Percentiles rank a stretch among this genome's conserved stretches.
Evolutionary conservation across 2,329 filamentous ascomycete species (phyloP).

Genomic region (Colletotrichum simmondsii): DNA sequence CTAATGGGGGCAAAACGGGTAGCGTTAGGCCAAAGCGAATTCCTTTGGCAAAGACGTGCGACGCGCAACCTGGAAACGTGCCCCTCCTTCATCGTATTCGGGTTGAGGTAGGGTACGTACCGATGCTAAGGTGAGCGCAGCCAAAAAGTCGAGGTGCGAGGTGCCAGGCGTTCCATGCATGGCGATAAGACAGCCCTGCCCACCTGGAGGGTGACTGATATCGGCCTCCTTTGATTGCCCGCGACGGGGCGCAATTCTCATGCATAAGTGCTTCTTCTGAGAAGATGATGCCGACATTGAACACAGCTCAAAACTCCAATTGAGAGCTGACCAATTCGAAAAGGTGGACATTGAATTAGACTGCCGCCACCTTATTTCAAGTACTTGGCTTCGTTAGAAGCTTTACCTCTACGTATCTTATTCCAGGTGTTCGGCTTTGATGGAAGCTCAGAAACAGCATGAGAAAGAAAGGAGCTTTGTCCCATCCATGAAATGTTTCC

Average conservation of each 20-base stretch:
- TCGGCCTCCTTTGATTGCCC: constrained; percentile 13
- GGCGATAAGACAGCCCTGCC: constrained; percentile 16
- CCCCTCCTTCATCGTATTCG: constrained; percentile 34
- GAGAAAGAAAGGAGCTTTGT: constrained; percentile 26
- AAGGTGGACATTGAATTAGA: background rate
- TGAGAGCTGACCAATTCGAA: background rate
- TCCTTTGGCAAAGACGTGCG: background rate
- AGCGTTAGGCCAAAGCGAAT: background rate
- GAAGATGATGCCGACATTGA: background rate
- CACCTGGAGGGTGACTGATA: background rate
- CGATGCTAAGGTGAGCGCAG: background rate
- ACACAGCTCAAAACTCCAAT: too few species aligned
- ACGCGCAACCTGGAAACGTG: background rate
- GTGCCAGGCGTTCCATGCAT: background rate
- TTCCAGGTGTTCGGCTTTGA: background rate
- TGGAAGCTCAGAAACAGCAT: background rate
- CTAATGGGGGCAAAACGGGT: background rate
- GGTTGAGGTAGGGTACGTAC: constrained; percentile 12
- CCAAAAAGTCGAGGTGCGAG: constrained; percentile 23
- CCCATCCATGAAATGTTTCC: constrained; percentile 17
- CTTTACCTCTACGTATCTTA: constrained; percentile 8
- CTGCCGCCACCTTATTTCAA: background rate
- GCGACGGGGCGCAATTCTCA: constrained; percentile 2
- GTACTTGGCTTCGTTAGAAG: background rate
- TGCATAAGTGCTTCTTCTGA: background rate